Evolutionary conservation across 2,329 filamentous ascomycete species (phyloP).

Genomic region (Diaporthe sp.): DNA sequence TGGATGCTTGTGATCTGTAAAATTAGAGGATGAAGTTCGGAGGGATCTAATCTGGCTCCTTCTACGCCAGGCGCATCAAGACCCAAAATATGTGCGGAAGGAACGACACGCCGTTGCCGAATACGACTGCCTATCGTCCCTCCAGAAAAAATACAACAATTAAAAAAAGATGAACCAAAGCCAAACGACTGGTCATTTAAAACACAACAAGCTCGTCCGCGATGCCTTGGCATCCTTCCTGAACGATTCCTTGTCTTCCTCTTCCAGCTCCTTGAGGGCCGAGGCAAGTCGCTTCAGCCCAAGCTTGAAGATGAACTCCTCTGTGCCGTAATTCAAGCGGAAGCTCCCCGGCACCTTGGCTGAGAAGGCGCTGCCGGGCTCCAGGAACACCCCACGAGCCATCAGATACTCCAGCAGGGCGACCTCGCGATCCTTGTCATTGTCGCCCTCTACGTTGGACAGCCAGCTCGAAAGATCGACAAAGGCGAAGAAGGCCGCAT

Average conservation of each 20-base stretch:
- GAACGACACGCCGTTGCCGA: neutral
- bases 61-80: neutral
- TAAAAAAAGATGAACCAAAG: neutral
- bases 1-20: neutral
- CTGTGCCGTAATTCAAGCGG: conserved; percentile 35
- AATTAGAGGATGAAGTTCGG: neutral
- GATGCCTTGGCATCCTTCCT: conserved; percentile 11
- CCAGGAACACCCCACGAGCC: conserved; percentile 34
- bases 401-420: conserved; percentile 34
- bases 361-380: conserved; percentile 36
- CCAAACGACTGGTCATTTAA: conserved; percentile 4
- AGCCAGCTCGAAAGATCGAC: conserved; percentile 36
- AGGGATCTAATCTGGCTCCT: neutral
- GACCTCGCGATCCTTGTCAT: conserved; percentile 27
- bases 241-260: conserved; percentile 21
- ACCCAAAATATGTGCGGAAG: neutral
- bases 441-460: conserved; percentile 22
- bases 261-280: conserved; percentile 31
- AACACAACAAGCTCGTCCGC: conserved; percentile 8
- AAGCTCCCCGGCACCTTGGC: conserved; percentile 21
- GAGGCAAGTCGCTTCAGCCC: conserved; percentile 28
- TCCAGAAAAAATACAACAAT: neutral
- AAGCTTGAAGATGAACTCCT: conserved; percentile 17
- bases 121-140: neutral
- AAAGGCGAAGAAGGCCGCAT: conserved; percentile 34